A percentile compares a stretch with the other conserved stretches of the same genome.
phyloP scores from a whole-genome alignment of 2,329 filamentous ascomycete species.

The Teratosphaeria zuluensis region DNA sequence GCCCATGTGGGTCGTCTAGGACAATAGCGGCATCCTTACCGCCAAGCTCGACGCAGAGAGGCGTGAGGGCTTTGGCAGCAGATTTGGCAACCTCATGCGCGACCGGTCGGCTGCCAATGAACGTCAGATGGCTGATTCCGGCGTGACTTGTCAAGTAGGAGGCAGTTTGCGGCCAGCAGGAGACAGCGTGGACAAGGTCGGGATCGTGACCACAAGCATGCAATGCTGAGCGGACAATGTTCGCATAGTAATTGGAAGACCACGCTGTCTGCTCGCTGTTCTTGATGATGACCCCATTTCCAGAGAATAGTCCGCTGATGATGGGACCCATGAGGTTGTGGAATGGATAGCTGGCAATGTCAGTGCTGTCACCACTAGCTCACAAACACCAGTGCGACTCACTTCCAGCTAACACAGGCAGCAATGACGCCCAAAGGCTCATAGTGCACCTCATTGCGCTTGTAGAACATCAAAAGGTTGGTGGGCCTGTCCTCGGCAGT shows the following conservation, averaged over 20 bases:
- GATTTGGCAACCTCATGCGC: conserved; percentile 81
- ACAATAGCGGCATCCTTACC: conserved; percentile 91
- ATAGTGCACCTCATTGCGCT: conserved; percentile 80
- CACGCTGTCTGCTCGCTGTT: conserved; percentile 92
- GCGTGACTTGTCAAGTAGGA: conserved; percentile 76
- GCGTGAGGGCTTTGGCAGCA: conserved; percentile 76
- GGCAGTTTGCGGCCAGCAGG: conserved; percentile 80
- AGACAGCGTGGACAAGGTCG: conserved; percentile 70
- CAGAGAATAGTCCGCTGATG: conserved; percentile 81
- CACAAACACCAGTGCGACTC: conserved; percentile 26
- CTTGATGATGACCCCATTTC: conserved; percentile 88
- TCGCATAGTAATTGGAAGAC: conserved; percentile 74
- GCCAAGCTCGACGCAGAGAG: conserved; percentile 81
- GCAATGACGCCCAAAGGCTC: conserved; percentile 89
- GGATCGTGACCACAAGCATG: conserved; percentile 72
- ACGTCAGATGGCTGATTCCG: conserved; percentile 78
- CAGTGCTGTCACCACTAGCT: not conserved
- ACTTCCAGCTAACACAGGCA: conserved; percentile 95
- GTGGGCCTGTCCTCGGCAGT: conserved; percentile 64
- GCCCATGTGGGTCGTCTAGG: conserved; percentile 60
- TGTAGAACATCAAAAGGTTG: conserved; percentile 91
- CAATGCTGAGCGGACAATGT: conserved; percentile 69
- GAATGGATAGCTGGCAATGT: conserved; percentile 42
- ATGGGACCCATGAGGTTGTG: conserved; percentile 90
- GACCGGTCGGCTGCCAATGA: conserved; percentile 83